Conservation (phyloP, 306 rosid species). For the Gleditsia sinensis region DNA sequence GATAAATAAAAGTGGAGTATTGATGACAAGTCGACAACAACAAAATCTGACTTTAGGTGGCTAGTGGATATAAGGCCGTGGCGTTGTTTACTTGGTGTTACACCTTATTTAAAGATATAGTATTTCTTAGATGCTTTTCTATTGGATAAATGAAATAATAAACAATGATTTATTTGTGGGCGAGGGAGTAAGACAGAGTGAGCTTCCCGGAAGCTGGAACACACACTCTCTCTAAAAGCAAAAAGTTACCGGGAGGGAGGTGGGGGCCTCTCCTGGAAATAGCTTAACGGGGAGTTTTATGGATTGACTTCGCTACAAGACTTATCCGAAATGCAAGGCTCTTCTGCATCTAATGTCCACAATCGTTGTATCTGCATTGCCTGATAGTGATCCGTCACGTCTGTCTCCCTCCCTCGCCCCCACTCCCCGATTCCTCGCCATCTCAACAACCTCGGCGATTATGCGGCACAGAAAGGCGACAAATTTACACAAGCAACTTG, state of each 20-base stretch:
- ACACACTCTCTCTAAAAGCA: background rate
- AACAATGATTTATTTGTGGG: too few species aligned
- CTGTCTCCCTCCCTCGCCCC: background rate
- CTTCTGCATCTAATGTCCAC: constrained; percentile 47
- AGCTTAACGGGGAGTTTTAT: background rate
- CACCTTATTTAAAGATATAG: too few species aligned
- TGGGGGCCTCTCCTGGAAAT: constrained; percentile 26
- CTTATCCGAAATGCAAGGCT: constrained; percentile 45
- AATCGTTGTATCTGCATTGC: constrained; percentile 36
- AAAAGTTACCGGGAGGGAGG: background rate
- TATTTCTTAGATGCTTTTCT: too few species aligned
- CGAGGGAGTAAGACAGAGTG: constrained; percentile 2
- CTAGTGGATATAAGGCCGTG: too few species aligned
- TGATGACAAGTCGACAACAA: too few species aligned
- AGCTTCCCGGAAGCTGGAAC: background rate
- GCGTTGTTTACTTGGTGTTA: too few species aligned
- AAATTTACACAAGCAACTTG: constrained; percentile 42
- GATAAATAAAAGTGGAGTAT: too few species aligned
- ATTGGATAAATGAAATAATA: too few species aligned
- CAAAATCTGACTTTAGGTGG: too few species aligned
- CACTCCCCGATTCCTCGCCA: background rate
- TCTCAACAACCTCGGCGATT: constrained; percentile 4
- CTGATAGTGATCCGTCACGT: background rate
- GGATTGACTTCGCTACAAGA: constrained; percentile 35
- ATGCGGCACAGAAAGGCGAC: background rate